A percentile compares a stretch with the other conserved stretches of the same genome.
Evolutionary conservation across 2,329 filamentous ascomycete genomes (phyloP).

Genomic region (Colletotrichum sublineola): DNA sequence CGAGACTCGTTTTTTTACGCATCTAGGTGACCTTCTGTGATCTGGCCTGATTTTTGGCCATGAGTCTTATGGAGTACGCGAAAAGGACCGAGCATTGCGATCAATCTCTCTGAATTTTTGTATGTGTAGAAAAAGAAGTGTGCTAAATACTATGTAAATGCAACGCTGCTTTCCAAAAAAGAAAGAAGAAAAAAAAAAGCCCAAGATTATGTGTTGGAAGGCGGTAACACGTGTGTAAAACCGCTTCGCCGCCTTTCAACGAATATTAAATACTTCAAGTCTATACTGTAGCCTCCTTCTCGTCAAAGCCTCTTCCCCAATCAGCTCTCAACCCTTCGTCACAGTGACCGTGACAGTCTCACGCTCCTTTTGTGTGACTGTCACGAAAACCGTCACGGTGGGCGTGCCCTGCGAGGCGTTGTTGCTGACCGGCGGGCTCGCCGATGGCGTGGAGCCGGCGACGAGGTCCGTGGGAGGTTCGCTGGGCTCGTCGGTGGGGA

Average conservation of each 20-base stretch:
- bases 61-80: background rate
- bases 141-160: background rate
- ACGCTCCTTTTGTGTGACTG: constrained; percentile 50
- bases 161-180: constrained; percentile 15
- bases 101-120: background rate
- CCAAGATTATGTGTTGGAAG: constrained; percentile 5
- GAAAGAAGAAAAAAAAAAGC: background rate
- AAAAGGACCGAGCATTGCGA: too few relatives aligned
- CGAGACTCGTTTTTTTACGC: too few relatives aligned
- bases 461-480: background rate
- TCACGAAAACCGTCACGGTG: constrained; percentile 52
- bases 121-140: background rate
- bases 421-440: background rate
- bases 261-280: background rate
- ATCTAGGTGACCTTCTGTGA: background rate
- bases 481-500: constrained; percentile 26
- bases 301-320: background rate
- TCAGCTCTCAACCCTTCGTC: constrained; percentile 8
- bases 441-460: background rate
- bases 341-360: constrained; percentile 44
- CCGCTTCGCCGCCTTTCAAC: background rate
- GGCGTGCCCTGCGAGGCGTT: background rate
- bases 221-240: background rate
- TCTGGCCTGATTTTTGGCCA: background rate
- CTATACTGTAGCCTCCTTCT: too few relatives aligned